Base-by-base conservation (phyloP, 2,329 filamentous ascomycete species). In the Talaromyces sp. region DNA sequence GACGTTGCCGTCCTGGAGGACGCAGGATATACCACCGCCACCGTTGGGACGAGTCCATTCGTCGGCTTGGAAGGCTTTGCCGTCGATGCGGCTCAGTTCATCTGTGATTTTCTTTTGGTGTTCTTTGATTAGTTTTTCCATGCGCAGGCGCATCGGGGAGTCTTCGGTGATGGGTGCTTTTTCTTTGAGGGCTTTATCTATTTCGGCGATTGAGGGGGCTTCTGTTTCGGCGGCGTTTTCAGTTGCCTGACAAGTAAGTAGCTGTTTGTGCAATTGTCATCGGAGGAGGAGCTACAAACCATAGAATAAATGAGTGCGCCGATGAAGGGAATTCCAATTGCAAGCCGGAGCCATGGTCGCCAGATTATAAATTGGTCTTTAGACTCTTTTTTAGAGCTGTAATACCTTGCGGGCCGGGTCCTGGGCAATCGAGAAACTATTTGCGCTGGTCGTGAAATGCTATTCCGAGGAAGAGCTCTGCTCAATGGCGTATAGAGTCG, bases 121-220 rank as follows among this genome's bases (percentile, higher is more conserved):
- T 69, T 92, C 86, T 76, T 95, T 95, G 77, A 98, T 96, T 75
- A 98, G 90, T 71, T 91, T 87, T 79, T 99, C 95, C 95, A 99
- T 98, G 66, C 93, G 91, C 63, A 99, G 84, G 61, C 95, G 92
- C 93, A 99, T 98, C 1, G 95, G 93, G 14, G 93, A 97, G 69
- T 87, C 82, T 63, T 88, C 84, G 55, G 83, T 88, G 57, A 98
- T 84, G 66, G 87, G 86, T 62, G 86, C 84, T 75, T 95, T 90
- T 66, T 89, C 88, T 78, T 95, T 96, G 68, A 86, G 84, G 66
- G 92, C 83, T 67, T 86, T 87, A 76, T 98, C 95, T 70, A 91
- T 87, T 73, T 96, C 91, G 70, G 92, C 92, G 68, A 97, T 90
- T 44, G 89, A 85, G 33, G 90, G 76, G 3, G 74, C 69, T 59